A percentile compares a stretch with the other conserved stretches of the same genome.
These are phyloP conservation scores for Periconia macrospinosa DNA, from an alignment of 2,329 filamentous ascomycete species.

Conservation along the genomic window DNA sequence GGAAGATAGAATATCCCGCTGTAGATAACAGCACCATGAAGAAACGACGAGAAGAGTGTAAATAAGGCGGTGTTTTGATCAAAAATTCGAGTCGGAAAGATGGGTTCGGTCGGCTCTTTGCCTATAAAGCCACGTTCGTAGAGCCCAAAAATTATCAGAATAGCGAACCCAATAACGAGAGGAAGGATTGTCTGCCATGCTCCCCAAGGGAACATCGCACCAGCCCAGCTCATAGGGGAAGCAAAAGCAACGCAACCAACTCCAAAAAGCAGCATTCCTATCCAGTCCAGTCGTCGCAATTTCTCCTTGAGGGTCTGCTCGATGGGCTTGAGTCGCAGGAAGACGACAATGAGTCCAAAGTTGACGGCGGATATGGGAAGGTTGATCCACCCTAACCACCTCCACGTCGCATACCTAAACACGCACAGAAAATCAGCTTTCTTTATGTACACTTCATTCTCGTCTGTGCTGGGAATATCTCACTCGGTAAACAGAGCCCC, in stretches of 20 bases:
- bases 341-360: constrained; percentile 43
- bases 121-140: too few relatives aligned
- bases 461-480: too few relatives aligned
- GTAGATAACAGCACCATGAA: constrained; percentile 56
- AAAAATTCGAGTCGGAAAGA: constrained; percentile 48
- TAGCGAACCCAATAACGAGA: constrained; percentile 55
- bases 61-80: too few relatives aligned
- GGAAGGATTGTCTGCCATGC: constrained; percentile 63
- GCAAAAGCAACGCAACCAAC: constrained; percentile 50
- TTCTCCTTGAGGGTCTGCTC: too few relatives aligned
- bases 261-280: constrained; percentile 46
- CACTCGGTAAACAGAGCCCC: constrained; percentile 32
- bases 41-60: constrained; percentile 49
- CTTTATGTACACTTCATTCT: too few relatives aligned
- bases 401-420: constrained; percentile 45
- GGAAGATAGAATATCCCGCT: constrained; percentile 44
- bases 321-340: too few relatives aligned
- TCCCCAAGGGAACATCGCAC: constrained; percentile 52
- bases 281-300: constrained; percentile 42
- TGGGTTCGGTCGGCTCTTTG: constrained; percentile 56
- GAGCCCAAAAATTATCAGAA: constrained; percentile 55
- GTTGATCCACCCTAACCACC: constrained; percentile 37
- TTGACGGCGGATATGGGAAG: constrained; percentile 49
- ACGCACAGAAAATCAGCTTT: too few relatives aligned
- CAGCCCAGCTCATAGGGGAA: constrained; percentile 53